Evolutionary conservation across 2,329 filamentous ascomycete species (phyloP).

Genomic region (Fusarium lyarnte): DNA sequence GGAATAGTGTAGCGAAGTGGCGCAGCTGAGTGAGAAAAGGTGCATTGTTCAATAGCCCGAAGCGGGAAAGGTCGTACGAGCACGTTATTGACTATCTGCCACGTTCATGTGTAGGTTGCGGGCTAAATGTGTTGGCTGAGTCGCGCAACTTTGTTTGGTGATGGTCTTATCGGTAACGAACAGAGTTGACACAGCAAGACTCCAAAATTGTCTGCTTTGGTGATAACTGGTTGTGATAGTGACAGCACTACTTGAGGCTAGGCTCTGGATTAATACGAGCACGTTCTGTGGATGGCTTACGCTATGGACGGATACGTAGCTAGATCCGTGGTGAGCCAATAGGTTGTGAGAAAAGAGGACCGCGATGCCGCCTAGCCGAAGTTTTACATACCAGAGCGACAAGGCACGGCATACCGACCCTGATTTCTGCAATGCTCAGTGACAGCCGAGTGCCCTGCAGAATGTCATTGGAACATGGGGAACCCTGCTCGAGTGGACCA

Average conservation of each 20-base stretch:
- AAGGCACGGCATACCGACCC: not conserved
- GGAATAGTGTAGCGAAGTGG: not conserved
- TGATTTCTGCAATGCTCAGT: not conserved
- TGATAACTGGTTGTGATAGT: not conserved
- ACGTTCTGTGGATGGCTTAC: not conserved
- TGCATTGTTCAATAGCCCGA: not conserved
- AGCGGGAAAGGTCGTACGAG: not conserved
- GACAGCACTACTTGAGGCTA: not conserved
- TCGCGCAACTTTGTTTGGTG: not conserved
- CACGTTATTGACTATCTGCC: not conserved
- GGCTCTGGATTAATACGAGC: not conserved
- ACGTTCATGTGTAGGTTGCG: not conserved
- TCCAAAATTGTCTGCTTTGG: not conserved
- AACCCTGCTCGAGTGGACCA: not conserved
- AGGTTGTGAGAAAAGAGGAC: not conserved
- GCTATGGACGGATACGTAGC: not conserved
- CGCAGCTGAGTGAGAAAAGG: not conserved
- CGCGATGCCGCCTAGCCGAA: not conserved
- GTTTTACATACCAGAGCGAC: not conserved
- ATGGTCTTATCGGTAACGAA: not conserved
- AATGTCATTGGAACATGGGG: not conserved
- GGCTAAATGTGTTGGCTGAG: not conserved
- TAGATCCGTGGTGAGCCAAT: not conserved
- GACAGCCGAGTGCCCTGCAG: not conserved
- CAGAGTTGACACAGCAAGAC: not conserved